A percentile compares a stretch with the other conserved stretches of the same genome.
phyloP scores from a whole-genome alignment of 192 early-diverging fungal species.

The Backusella psychrophila region DNA sequence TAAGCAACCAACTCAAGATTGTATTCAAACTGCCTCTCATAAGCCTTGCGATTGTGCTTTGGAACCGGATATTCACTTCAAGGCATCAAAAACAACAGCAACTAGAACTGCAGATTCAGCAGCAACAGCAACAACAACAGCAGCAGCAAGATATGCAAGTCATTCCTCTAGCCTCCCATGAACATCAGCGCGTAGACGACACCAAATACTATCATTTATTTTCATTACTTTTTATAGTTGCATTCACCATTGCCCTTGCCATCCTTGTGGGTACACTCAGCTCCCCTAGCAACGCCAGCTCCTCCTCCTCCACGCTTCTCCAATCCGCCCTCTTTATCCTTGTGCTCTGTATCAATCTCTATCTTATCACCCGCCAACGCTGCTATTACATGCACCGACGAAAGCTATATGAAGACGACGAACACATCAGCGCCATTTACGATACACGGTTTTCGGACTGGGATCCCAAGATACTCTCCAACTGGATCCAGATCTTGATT shows the following conservation, averaged over 20 bases:
- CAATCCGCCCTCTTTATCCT: conserved; percentile 31
- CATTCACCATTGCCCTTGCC: conserved; percentile 20
- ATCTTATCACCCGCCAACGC: conserved; percentile 33
- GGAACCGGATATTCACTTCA: conserved; percentile 5
- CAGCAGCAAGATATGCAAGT: background rate
- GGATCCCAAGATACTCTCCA: conserved; percentile 48
- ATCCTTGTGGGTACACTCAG: conserved; percentile 30
- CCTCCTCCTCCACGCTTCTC: conserved; percentile 6
- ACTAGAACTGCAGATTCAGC: background rate
- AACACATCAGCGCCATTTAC: conserved; percentile 35
- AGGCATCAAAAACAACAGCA: background rate
- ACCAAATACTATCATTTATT: conserved; percentile 33
- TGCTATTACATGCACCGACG: conserved; percentile 34
- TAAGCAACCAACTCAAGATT: conserved; percentile 26
- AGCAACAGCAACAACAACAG: background rate
- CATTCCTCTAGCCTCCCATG: conserved; percentile 20
- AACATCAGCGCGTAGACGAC: conserved; percentile 26
- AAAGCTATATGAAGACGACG: conserved; percentile 30
- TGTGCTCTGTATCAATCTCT: conserved; percentile 40
- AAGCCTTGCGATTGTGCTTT: conserved; percentile 23
- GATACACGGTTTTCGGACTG: conserved; percentile 31
- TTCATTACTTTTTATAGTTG: conserved; percentile 30
- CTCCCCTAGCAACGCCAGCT: background rate
- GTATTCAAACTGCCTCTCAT: conserved; percentile 30
- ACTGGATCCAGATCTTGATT: conserved; percentile 70